These are phyloP conservation scores for Passiflora organensis DNA, from an alignment of 345 rosid genomes.

Conservation along the genomic window DNA sequence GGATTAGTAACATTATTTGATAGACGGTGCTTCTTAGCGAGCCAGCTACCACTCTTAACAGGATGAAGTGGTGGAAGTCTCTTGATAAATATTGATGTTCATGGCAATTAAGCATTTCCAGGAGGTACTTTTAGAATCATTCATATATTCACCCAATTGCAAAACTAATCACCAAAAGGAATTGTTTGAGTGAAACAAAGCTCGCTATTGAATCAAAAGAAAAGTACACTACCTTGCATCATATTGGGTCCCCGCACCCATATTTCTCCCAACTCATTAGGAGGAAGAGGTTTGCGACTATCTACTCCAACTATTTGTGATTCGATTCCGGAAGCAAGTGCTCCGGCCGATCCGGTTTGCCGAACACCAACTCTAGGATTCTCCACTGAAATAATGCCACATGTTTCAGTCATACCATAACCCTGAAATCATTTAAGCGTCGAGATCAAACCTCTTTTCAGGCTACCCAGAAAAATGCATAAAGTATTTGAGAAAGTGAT, in stretches of 20 bases:
- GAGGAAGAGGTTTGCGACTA: conserved; percentile 63
- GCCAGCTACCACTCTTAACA: too few relatives aligned
- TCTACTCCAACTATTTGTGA: conserved; percentile 62
- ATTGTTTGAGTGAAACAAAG: conserved; percentile 7
- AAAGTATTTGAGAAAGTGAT: too few relatives aligned
- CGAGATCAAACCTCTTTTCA: conserved; percentile 6
- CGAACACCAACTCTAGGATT: conserved; percentile 36
- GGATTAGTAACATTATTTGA: too few relatives aligned
- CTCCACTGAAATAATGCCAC: conserved; percentile 60
- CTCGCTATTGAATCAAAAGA: background rate
- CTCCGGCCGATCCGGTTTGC: conserved; percentile 73
- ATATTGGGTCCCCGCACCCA: conserved; percentile 91
- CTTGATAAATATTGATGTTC: too few relatives aligned
- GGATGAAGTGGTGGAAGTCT: too few relatives aligned
- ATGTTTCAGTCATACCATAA: conserved; percentile 82
- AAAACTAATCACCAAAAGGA: too few relatives aligned
- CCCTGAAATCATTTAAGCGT: conserved; percentile 61
- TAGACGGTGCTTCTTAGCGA: too few relatives aligned
- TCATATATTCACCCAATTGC: too few relatives aligned
- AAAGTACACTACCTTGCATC: conserved; percentile 68
- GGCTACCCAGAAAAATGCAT: conserved; percentile 24
- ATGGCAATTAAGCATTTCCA: too few relatives aligned
- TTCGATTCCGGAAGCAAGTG: conserved; percentile 63
- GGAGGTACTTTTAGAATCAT: too few relatives aligned
- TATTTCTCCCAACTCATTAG: conserved; percentile 68